Evolutionary conservation across 2,329 filamentous ascomycete species (phyloP), one percentile per base, ranked within the genome.

Genomic region (Sarocladiaceae sp.): DNA sequence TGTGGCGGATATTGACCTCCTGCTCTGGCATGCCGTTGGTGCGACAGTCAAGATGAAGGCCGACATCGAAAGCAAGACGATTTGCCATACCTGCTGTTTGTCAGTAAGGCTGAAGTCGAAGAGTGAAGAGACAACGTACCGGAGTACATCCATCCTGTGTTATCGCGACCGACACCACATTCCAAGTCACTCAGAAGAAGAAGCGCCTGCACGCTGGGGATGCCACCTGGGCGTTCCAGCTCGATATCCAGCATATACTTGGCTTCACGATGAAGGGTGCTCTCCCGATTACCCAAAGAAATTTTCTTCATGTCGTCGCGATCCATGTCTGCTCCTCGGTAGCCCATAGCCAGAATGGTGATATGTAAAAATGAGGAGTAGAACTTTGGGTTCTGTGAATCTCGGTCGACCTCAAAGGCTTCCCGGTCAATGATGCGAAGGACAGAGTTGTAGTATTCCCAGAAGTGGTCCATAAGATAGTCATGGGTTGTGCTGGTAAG

Each of bases 221-320:
- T 69, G 0, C 73, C 72, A 11, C 71, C 72, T 1, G 72, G 70
- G 4, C 67, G 58, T 52, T 77, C 73, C 27, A 78, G 57, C 52
- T 76, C 73, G 45, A 65, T 64, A 47, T 76, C 71, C 16, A 76
- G 58, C 70, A 77, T 72, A 37, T 69, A 67, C 53, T 75, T 76
- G 41, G 73, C 71, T 53, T 76, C 74, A 23, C 69, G 56, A 47
- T 77, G 73, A 16, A 78, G 57, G 0, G 68, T 72, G 51, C 72
- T 76, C 54, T 77, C 72, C 50, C 69, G 63, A 27, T 62, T 64
- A 3, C 65, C 67, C 1, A 75, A 45, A 1, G 66, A 59, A 18
- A 77, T 67, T 44, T 60, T 65, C 48, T 66, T 65, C 46, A 76
- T 69, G 48, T 76, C 74, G 2, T 66, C 62, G 23, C 73, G 60